Evolutionary conservation across 345 rosid species (phyloP), one percentile per base, ranked within the genome.

Genomic region (Sonneratia alba): DNA sequence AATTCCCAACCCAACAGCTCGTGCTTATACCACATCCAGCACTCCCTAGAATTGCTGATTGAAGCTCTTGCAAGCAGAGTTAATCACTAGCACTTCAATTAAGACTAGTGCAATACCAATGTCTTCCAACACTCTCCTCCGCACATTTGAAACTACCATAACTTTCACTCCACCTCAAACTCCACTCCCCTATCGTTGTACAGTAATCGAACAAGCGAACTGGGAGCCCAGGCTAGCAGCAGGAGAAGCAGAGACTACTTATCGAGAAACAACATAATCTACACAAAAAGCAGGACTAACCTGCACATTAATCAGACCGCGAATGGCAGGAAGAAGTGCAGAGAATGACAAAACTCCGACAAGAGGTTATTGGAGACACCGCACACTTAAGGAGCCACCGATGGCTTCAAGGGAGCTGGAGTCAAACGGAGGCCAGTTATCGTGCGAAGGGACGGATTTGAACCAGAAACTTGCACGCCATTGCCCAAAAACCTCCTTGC

Each of bases 391-490:
- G 51, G 51, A 47, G 15, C 51, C 38, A 1, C 66, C 32, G 38
- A 34, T 3, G 51, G 51, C 15, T 13, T 62, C 51, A 9, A 9
- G 14, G 15, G 51, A 7, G 3, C 37, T 62, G 37, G 66, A 62
- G 66, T 62, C 38, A 7, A 57, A 4, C 18, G 51, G 36, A 70
- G 56, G 73, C 65, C 73, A 40, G 34, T 14, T 22, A 22, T 8
- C 2, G 15, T 12, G 66, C 37, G 36, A 27, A 32, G 37, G 8
- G 21, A 43, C 36, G 36, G 16, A 68, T 68, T n/a, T 10, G 56
- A 43, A 13, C 66, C 36, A 4, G 19, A 62, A 32, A 68, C 37
- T 68, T 68, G 63, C 69, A 72, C 75, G 75, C 63, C 75, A 72
- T 34, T 49, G 59, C 36, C 68, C 36, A 3, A 62, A 47, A 47